phyloP scores from a whole-genome alignment of 495 filamentous ascomycete species.

The Trichoderma orchidacearum region DNA sequence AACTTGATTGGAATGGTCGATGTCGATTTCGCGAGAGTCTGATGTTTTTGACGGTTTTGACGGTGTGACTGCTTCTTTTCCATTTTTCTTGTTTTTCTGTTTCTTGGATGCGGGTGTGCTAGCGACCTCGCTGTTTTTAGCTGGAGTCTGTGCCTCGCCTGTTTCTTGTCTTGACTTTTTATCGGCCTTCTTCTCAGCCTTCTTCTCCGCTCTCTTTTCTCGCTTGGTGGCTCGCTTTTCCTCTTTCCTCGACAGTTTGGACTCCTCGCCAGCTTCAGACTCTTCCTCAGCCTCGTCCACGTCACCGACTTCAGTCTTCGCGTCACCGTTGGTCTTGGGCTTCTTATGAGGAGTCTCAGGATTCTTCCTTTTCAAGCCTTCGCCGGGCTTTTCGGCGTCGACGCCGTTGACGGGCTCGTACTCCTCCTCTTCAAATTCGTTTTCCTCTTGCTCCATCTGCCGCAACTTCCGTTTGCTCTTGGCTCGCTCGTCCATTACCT shows the following conservation, averaged over 20 bases:
- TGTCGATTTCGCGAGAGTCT: not conserved
- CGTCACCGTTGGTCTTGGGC: conserved; percentile 20
- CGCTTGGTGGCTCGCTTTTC: conserved; percentile 13
- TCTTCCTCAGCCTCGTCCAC: conserved; percentile 13
- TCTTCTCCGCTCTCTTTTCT: conserved; percentile 14
- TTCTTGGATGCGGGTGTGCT: conserved; percentile 7
- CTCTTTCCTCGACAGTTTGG: conserved; percentile 11
- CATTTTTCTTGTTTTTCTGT: conserved; percentile 22
- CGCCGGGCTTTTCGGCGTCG: conserved; percentile 38
- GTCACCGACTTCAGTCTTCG: not conserved
- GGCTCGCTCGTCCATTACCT: conserved; percentile 73
- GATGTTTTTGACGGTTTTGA: conserved; percentile 3
- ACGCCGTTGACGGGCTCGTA: conserved; percentile 26
- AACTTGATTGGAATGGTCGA: conserved; percentile 5
- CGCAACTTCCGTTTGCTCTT: conserved; percentile 46
- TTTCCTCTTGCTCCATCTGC: conserved; percentile 14
- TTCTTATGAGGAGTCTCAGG: conserved; percentile 28
- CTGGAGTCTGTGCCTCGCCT: not conserved
- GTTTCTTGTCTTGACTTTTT: conserved; percentile 22
- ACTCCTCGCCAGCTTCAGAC: conserved; percentile 7
- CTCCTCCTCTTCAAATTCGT: conserved; percentile 14
- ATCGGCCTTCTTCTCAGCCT: conserved; percentile 23
- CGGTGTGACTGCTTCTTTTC: not conserved
- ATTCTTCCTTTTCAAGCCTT: conserved; percentile 36
- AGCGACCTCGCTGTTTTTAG: not conserved